These are phyloP conservation scores for Nigrospora sphaerica DNA, from an alignment of 2,329 filamentous ascomycete species.

Conservation along the genomic window DNA sequence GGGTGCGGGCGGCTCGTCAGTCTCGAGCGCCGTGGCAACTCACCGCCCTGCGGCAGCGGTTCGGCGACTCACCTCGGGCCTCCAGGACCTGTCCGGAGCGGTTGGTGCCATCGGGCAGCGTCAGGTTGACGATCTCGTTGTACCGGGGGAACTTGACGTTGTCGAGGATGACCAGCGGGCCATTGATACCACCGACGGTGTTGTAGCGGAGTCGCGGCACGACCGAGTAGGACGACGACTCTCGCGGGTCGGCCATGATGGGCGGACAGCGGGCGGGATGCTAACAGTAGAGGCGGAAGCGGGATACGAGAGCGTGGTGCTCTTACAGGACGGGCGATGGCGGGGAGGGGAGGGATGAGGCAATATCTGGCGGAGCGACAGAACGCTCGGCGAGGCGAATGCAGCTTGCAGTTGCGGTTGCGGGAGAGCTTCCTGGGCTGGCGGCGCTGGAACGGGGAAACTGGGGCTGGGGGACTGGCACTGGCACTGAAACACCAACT, in stretches of 20 bases:
- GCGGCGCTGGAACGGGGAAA: too few species aligned
- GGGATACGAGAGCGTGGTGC: conserved; percentile 4
- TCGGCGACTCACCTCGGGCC: conserved; percentile 67
- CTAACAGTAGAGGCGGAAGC: conserved; percentile 1
- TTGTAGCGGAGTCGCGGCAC: conserved; percentile 78
- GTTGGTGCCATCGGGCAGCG: conserved; percentile 89
- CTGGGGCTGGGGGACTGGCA: not conserved
- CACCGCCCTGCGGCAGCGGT: not conserved
- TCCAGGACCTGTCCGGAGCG: conserved; percentile 94
- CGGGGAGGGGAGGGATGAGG: conserved; percentile 1
- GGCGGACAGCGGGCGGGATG: not conserved
- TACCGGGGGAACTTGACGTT: conserved; percentile 98
- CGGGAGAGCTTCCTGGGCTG: too few species aligned
- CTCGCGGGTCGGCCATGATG: conserved; percentile 48
- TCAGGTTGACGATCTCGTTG: conserved; percentile 97
- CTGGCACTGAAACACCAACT: too few species aligned
- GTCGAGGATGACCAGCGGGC: conserved; percentile 93
- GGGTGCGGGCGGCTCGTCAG: conserved; percentile 15
- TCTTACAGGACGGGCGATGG: conserved; percentile 1
- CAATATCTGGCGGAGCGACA: not conserved
- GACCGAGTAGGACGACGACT: conserved; percentile 53
- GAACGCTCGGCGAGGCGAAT: not conserved
- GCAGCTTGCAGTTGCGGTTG: not conserved
- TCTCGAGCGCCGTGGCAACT: not conserved
- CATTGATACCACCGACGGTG: conserved; percentile 96